A percentile compares a stretch with the other conserved stretches of the same genome.
These are phyloP conservation scores for Arxiozyma bovina DNA, from an alignment of 1,139 yeast genomes.

Conservation along the genomic window DNA sequence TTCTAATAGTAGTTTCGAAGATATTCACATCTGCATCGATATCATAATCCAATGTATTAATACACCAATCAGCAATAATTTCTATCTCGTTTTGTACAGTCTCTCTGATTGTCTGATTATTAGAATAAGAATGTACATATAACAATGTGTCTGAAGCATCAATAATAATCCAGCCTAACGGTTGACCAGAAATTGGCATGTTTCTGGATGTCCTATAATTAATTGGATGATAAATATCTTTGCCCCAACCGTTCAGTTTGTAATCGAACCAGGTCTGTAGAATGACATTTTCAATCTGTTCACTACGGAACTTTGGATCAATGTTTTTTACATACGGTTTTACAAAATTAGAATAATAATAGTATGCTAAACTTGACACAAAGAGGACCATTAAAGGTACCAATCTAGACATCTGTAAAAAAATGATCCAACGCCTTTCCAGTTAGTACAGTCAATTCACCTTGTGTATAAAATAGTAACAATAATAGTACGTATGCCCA, in stretches of 20 bases:
- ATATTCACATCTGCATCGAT: constrained; percentile 67
- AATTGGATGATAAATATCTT: constrained; percentile 58
- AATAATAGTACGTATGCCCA: too few relatives aligned
- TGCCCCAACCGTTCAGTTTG: constrained; percentile 74
- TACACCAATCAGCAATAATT: constrained; percentile 69
- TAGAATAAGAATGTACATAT: constrained; percentile 36
- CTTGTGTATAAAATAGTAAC: too few relatives aligned
- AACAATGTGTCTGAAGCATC: constrained; percentile 85
- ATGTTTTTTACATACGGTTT: not conserved
- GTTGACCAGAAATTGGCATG: constrained; percentile 55
- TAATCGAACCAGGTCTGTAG: constrained; percentile 76
- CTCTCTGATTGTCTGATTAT: constrained; percentile 49
- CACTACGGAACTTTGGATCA: constrained; percentile 3
- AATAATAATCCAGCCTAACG: constrained; percentile 92
- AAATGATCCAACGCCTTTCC: too few relatives aligned
- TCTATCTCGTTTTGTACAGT: constrained; percentile 46
- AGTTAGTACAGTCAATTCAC: too few relatives aligned
- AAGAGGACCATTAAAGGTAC: not conserved
- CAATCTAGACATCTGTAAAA: not conserved
- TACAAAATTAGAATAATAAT: constrained; percentile 1
- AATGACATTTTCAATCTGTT: constrained; percentile 41
- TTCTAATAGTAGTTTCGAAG: constrained; percentile 87
- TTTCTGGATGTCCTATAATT: constrained; percentile 51
- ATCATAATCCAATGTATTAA: constrained; percentile 46
- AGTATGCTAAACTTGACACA: not conserved